Conservation (phyloP, 1,284 basidiomycete genomes). For the Chondrostereum purpureum region DNA sequence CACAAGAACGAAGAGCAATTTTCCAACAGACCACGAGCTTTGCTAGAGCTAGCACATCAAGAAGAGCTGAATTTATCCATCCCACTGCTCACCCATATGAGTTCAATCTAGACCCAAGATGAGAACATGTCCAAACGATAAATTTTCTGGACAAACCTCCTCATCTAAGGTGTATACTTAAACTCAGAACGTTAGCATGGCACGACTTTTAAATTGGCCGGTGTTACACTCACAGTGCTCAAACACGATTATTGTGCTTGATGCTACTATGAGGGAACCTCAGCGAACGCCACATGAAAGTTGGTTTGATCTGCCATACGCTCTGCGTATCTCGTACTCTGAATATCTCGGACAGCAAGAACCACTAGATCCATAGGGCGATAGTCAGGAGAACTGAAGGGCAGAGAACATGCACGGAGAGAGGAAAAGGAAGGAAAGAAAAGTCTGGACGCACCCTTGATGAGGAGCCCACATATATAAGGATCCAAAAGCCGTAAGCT, state of each 20-base stretch:
- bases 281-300: neutral
- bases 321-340: constrained; percentile 34
- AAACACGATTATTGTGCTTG: constrained; percentile 42
- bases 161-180: constrained; percentile 45
- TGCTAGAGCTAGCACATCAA: constrained; percentile 15
- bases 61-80: neutral
- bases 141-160: constrained; percentile 33
- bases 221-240: constrained; percentile 46
- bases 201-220: too few species aligned
- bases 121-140: too few species aligned
- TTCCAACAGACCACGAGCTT: constrained; percentile 47
- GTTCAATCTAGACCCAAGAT: constrained; percentile 32
- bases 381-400: neutral
- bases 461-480: too few species aligned
- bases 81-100: constrained; percentile 41
- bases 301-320: constrained; percentile 20
- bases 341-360: constrained; percentile 12
- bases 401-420: too few species aligned
- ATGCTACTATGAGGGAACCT: constrained; percentile 30
- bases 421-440: too few species aligned
- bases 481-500: too few species aligned
- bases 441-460: too few species aligned
- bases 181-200: too few species aligned
- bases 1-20: constrained; percentile 44
- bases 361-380: neutral